Evolutionary conservation across 2,329 filamentous ascomycete species (phyloP).

Genomic region (Monosporascus sp.): DNA sequence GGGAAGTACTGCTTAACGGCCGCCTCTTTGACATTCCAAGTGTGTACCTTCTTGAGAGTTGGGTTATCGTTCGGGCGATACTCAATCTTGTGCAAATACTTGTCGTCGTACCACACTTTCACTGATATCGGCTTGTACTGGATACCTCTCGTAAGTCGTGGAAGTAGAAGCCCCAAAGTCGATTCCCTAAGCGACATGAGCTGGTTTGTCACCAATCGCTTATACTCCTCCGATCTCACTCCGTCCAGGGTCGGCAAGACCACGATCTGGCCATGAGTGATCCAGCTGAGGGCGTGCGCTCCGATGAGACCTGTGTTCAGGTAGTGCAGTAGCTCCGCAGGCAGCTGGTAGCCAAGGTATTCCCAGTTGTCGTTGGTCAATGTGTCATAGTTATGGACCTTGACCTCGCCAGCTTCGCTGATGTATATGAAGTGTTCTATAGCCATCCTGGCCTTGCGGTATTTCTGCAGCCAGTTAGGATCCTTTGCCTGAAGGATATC

Average conservation of each 20-base stretch:
- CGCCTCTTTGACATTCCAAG: slow-evolving; percentile 69
- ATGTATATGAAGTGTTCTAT: slow-evolving; percentile 86
- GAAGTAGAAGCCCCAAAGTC: slow-evolving; percentile 71
- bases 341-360: slow-evolving; percentile 83
- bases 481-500: slow-evolving; percentile 70
- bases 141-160: slow-evolving; percentile 77
- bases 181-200: slow-evolving; percentile 71
- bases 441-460: slow-evolving; percentile 76
- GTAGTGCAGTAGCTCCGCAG: slow-evolving; percentile 87
- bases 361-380: slow-evolving; percentile 81
- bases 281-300: slow-evolving; percentile 72
- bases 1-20: slow-evolving; percentile 45
- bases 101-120: slow-evolving; percentile 77
- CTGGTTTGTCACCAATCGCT: slow-evolving; percentile 67
- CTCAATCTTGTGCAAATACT: slow-evolving; percentile 62
- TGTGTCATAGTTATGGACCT: slow-evolving; percentile 65
- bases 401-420: slow-evolving; percentile 68
- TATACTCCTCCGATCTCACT: slow-evolving; percentile 74
- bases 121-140: slow-evolving; percentile 72
- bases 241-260: slow-evolving; percentile 83
- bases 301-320: slow-evolving; percentile 77
- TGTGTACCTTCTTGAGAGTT: slow-evolving; percentile 40
- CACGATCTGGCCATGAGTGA: slow-evolving; percentile 72
- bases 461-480: slow-evolving; percentile 76
- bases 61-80: slow-evolving; percentile 46